Percentiles rank a stretch among this genome's conserved stretches.
Evolutionary conservation across 768 basidiomycete species (phyloP).

Genomic region (Lactarius hatsudake): DNA sequence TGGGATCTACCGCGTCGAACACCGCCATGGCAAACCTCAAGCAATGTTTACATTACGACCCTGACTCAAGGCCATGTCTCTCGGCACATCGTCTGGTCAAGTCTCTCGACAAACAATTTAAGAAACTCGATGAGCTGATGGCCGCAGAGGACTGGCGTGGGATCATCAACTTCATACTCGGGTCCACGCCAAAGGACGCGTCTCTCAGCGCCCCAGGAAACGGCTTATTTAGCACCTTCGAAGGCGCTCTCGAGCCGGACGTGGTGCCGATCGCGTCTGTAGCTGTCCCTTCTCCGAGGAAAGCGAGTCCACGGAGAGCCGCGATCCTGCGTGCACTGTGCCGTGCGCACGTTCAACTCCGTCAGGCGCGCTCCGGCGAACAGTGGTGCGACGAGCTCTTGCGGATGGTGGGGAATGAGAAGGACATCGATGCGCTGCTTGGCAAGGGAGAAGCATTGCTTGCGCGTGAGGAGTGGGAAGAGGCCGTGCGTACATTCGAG

Average conservation of each 20-base stretch:
- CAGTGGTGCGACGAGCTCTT: constrained; percentile 73
- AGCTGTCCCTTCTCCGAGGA: constrained; percentile 50
- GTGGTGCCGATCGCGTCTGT: constrained; percentile 42
- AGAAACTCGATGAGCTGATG: constrained; percentile 62
- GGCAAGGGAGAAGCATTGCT: constrained; percentile 70
- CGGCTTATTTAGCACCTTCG: constrained; percentile 60
- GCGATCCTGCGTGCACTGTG: constrained; percentile 47
- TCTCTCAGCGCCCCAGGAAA: constrained; percentile 41
- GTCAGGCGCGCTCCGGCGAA: constrained; percentile 50
- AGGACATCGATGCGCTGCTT: constrained; percentile 76
- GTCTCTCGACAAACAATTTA: constrained; percentile 69
- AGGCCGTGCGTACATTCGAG: constrained; percentile 75
- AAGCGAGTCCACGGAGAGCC: constrained; percentile 57
- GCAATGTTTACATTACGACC: constrained; percentile 91
- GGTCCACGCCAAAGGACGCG: constrained; percentile 40
- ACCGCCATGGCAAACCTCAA: constrained; percentile 74
- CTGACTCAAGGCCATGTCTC: constrained; percentile 84
- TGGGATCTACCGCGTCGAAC: constrained; percentile 52
- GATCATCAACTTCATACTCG: constrained; percentile 59
- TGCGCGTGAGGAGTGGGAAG: constrained; percentile 80
- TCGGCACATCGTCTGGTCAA: constrained; percentile 75
- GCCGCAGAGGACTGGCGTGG: constrained; percentile 66
- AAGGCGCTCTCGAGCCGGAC: constrained; percentile 59
- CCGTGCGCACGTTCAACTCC: constrained; percentile 67
- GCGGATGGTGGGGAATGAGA: constrained; percentile 59